Conservation (phyloP, 2,329 filamentous ascomycete genomes). For the Penicillium expansum region DNA sequence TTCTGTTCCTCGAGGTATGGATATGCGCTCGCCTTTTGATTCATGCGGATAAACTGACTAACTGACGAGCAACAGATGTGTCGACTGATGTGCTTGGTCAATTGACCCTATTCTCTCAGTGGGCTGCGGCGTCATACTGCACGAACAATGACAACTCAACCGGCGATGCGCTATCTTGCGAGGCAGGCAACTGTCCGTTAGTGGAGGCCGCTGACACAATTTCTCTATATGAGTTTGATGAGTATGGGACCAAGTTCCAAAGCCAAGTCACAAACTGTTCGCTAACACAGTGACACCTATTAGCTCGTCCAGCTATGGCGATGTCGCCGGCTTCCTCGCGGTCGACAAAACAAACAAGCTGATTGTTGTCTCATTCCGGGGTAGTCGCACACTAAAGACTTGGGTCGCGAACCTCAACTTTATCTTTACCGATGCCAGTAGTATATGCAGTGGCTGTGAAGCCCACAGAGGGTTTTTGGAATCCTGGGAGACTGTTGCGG, state of each 20-base stretch:
- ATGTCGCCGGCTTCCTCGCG: slow-evolving; percentile 50
- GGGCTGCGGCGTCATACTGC: slow-evolving; percentile 55
- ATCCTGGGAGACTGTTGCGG: slow-evolving; percentile 43
- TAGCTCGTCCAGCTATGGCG: slow-evolving; percentile 32
- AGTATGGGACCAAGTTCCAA: slow-evolving; percentile 35
- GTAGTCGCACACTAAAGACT: slow-evolving; percentile 30
- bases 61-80: slow-evolving; percentile 31
- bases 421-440: slow-evolving; percentile 26
- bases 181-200: slow-evolving; percentile 46
- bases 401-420: slow-evolving; percentile 38
- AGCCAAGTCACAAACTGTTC: neutral
- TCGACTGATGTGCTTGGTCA: slow-evolving; percentile 41
- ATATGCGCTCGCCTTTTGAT: neutral
- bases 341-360: slow-evolving; percentile 45
- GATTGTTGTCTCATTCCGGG: slow-evolving; percentile 39
- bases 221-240: slow-evolving; percentile 50
- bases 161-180: slow-evolving; percentile 46
- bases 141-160: slow-evolving; percentile 47
- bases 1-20: slow-evolving; percentile 26
- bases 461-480: slow-evolving; percentile 49
- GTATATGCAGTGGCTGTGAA: slow-evolving; percentile 46
- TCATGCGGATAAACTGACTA: neutral
- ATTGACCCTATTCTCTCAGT: slow-evolving; percentile 51
- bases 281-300: neutral
- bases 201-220: slow-evolving; percentile 49